Evolutionary conservation across 768 basidiomycete genomes (phyloP).

Genomic region (Punctularia strigosozonata): DNA sequence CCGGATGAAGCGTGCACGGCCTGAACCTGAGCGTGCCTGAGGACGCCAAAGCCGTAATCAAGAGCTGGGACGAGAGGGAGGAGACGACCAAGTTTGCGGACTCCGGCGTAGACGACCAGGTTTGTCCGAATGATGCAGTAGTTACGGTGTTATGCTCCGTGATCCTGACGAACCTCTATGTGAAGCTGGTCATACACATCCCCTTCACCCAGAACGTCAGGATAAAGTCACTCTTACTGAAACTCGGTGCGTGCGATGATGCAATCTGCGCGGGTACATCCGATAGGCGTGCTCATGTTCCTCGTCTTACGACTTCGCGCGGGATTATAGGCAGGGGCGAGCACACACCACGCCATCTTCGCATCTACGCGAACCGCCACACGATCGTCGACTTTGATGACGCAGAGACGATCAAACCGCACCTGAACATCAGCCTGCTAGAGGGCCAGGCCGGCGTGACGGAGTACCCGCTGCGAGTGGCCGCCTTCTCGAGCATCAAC

Average conservation of each 20-base stretch:
- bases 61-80: constrained; percentile 73
- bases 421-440: constrained; percentile 56
- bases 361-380: constrained; percentile 63
- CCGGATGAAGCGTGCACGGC: constrained; percentile 54
- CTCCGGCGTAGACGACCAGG: constrained; percentile 82
- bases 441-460: constrained; percentile 59
- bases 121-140: constrained; percentile 16
- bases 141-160: constrained; percentile 1
- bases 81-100: constrained; percentile 54
- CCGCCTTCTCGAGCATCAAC: constrained; percentile 67
- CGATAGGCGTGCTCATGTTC: too few species aligned
- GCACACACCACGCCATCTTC: constrained; percentile 58
- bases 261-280: too few species aligned
- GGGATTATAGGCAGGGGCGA: constrained; percentile 61
- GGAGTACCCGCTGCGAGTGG: constrained; percentile 69
- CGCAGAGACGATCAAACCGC: constrained; percentile 55
- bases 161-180: too few species aligned
- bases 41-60: constrained; percentile 64
- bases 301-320: too few species aligned
- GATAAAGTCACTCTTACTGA: constrained; percentile 61
- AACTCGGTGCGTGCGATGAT: constrained; percentile 56
- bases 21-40: constrained; percentile 75
- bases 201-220: constrained; percentile 74
- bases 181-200: constrained; percentile 68
- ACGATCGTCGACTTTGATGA: constrained; percentile 72